Conservation (phyloP, 257 asterid genomes). For the Vinca minor region DNA sequence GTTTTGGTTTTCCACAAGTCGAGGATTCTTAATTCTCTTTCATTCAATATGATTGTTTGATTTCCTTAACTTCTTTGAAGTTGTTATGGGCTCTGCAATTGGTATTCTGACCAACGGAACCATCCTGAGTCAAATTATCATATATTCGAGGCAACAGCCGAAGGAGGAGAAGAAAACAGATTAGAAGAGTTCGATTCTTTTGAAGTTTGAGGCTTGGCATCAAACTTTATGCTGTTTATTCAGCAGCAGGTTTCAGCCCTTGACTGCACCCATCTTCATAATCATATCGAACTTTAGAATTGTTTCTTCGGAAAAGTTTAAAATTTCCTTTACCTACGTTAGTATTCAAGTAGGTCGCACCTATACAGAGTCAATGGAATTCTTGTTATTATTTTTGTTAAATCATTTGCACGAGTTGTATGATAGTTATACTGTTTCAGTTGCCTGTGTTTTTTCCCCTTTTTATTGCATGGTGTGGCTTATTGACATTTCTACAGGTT, state of each 20-base stretch:
- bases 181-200: conserved; percentile 17
- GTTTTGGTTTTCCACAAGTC: background rate
- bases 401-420: background rate
- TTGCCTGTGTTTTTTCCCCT: background rate
- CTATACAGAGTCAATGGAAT: background rate
- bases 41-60: background rate
- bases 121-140: conserved; percentile 68
- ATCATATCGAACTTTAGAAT: background rate
- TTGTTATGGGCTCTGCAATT: conserved; percentile 67
- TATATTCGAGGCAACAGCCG: conserved; percentile 51
- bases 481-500: background rate
- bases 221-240: background rate
- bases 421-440: background rate
- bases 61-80: conserved; percentile 32
- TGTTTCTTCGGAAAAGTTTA: background rate
- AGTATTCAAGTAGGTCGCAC: background rate
- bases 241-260: background rate
- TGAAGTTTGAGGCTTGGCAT: conserved; percentile 1
- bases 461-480: background rate
- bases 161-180: conserved; percentile 71
- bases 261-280: background rate
- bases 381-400: too few species aligned
- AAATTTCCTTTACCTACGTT: too few species aligned
- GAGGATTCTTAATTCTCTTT: background rate
- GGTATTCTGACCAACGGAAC: conserved; percentile 81